A percentile compares a stretch with the other conserved stretches of the same genome.
Conservation (phyloP, 179 eudicot species). For the Silene coronaria region DNA sequence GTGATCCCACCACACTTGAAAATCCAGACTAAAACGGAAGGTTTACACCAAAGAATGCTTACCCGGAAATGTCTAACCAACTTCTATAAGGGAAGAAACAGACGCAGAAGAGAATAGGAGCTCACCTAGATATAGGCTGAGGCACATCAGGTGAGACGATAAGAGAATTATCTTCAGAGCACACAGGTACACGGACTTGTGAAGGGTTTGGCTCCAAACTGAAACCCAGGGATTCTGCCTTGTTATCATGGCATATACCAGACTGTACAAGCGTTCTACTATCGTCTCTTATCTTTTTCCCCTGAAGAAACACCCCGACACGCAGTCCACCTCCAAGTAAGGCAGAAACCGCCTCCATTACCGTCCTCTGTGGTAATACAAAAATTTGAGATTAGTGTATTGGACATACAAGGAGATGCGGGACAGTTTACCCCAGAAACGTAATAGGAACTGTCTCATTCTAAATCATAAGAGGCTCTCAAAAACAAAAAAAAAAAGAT, state of each 20-base stretch:
- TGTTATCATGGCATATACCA: constrained; percentile 61
- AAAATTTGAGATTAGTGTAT: constrained; percentile 5
- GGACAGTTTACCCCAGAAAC: too few species aligned
- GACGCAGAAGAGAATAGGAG: not conserved
- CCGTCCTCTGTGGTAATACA: constrained; percentile 48
- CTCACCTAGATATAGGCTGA: constrained; percentile 52
- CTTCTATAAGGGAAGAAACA: not conserved
- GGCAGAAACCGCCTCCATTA: constrained; percentile 83
- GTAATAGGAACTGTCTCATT: too few species aligned
- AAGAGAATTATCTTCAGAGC: constrained; percentile 36
- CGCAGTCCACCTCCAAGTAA: constrained; percentile 72
- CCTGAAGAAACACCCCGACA: constrained; percentile 79
- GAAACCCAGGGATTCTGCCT: constrained; percentile 68
- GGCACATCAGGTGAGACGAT: constrained; percentile 32
- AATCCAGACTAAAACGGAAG: too few species aligned
- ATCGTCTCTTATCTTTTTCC: constrained; percentile 83
- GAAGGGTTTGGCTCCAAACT: constrained; percentile 59
- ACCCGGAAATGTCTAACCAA: too few species aligned
- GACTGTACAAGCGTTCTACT: constrained; percentile 64
- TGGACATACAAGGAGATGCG: not conserved
- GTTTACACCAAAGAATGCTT: too few species aligned
- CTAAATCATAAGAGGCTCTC: not conserved
- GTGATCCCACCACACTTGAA: not conserved
- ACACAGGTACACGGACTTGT: constrained; percentile 27
- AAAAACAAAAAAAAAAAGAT: not conserved